These are phyloP conservation scores for Verticillium tricorpus DNA, from an alignment of 2,329 filamentous ascomycete genomes.

Conservation along the genomic window DNA sequence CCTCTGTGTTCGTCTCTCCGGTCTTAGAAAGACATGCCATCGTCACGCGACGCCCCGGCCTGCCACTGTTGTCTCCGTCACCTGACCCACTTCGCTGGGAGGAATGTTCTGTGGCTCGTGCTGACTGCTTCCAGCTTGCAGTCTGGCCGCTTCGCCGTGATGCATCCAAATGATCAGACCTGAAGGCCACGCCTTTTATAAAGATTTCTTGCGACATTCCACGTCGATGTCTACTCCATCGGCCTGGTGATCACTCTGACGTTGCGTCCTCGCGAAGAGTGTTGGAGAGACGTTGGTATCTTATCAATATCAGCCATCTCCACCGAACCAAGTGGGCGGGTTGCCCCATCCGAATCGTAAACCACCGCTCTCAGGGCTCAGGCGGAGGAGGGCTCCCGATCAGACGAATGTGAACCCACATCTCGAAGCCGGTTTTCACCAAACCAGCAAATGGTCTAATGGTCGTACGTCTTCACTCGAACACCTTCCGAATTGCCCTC, in stretches of 20 bases:
- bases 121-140: neutral
- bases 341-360: neutral
- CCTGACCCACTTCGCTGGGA: neutral
- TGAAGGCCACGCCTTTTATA: neutral
- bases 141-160: neutral
- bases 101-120: neutral
- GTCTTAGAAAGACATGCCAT: neutral
- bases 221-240: neutral
- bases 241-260: no score
- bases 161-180: neutral
- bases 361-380: neutral
- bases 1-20: neutral
- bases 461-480: neutral
- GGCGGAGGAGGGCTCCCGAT: neutral
- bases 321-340: no score
- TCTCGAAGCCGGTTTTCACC: neutral
- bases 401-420: neutral
- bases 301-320: neutral
- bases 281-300: neutral
- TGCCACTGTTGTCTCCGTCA: neutral
- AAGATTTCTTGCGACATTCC: neutral
- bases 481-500: no score
- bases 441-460: neutral
- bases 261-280: no score
- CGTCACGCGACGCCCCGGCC: neutral